Base-by-base conservation (phyloP, 2,329 filamentous ascomycete species). In the Ophiocordyceps polyrhachis-furcata region DNA sequence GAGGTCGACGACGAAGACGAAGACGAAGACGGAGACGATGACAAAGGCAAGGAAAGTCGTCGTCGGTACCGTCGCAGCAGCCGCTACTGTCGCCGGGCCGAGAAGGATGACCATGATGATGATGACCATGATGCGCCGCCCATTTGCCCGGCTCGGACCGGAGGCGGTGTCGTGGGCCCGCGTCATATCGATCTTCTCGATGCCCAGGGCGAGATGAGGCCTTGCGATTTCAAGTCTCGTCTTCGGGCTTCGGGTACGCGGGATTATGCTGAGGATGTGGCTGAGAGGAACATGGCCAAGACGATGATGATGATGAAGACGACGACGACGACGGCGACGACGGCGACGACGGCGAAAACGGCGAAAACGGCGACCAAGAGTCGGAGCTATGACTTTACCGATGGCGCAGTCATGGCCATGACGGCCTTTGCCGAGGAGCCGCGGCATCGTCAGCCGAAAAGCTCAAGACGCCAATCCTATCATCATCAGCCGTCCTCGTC, bases 251-350 rank as follows among this genome's bases (percentile, higher is more conserved):
- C 68, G 0, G 71, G 71, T 1, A 59, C 61, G 1, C 62, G 64
- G 41, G 66, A 70, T 43, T 76, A 76, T 49, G 74, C 69, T 17
- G 76, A 79, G 53, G 74, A 77, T 53, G 72, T 78, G 0, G 74
- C 72, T 1, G 72, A 76, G 49, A 63, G 75, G 29, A 78, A 79
- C 49, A 61, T 73, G 42, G 32, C 14, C 13, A 17, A 17, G 14
- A 17, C n/a, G 32, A n/a, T 37, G 32, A 12, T 2, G 15, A 17
- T 6, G 32, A 17, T 5, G 15, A 17, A 2, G 15, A 5, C 63
- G 5, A 51, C 53, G 15, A 61, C 8, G 5, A 11, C 7, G 5
- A 28, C 6, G 9, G 2, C 25, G 25, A 28, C 8, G 25, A 11
- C 3, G 32, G 2, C 63, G 5, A 51, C 53, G 15, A 61, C 23